Base-by-base conservation (phyloP, 305 asterid genomes). In the Striga hermonthica region DNA sequence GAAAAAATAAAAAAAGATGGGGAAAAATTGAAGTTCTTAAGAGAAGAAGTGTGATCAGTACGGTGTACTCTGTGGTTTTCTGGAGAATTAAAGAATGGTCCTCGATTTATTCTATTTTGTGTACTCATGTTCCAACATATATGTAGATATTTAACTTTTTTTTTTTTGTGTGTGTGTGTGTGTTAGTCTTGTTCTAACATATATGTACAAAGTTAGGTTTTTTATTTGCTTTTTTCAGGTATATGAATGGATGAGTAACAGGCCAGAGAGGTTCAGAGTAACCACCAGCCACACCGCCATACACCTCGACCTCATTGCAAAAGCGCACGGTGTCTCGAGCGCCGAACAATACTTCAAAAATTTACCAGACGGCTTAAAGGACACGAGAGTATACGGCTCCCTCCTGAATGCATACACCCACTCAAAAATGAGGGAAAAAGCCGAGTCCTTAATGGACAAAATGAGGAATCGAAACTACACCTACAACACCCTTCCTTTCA, bases 161-260 rank as follows among this genome's bases (percentile, higher is more conserved):
- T n/a, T n/a, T n/a, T n/a, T n/a, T n/a, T n/a, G n/a, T n/a, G n/a
- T n/a, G n/a, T n/a, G n/a, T 3, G 22, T 47, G 10, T 45, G 39
- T 37, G 65, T 35, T 63, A 54, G 34, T 68, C 41, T 58, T 38
- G 59, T 60, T 40, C 7, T 31, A 41, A 13, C 37, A 45, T 43
- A 56, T 31, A 52, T 65, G 57, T 47, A 31, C 40, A 47, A 65
- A 48, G 34, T 40, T 53, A 43, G 13, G 12, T 31, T 40, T n/a
- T 14, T 16, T 72, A 60, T 68, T 39, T 64, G 53, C 62, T 38
- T 54, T 83, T 72, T 83, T 72, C 81, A 93, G 99, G 91, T 88
- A 14, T 88, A 86, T 62, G 95, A 90, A 48, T 93, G 99, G 99
- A 90, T 94, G 91, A 82, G 80, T 64, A 84, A 84, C 58, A 81